Evolutionary conservation across 2,329 filamentous ascomycete species (phyloP), one percentile per base, ranked within the genome.

Genomic region (Aspergillus felis): DNA sequence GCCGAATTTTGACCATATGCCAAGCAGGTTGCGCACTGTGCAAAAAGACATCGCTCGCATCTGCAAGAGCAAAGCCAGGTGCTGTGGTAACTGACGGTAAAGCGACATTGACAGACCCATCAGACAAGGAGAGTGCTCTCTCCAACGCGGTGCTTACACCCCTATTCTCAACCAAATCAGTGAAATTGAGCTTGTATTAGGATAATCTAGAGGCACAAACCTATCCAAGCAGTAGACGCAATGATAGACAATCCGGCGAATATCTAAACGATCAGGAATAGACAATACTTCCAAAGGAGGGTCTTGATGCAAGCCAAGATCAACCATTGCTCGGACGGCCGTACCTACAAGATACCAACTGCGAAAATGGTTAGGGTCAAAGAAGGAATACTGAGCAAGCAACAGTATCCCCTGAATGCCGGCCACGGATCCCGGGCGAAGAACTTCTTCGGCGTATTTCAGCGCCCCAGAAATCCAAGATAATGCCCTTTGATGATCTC

Each of bases 281-380:
- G 87, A 82, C 28, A 85, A 77, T 17, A 88, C 82, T 60, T 88
- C 87, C 56, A 84, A 81, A 0, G 90, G 88, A 3, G 92, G 91
- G 64, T 97, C 93, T 75, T 97, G 93, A 73, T 97, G 94, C 57
- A 95, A 87, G 7, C 94, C 94, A 29, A 97, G 78, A 75, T 99
- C 94, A 24, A 97, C 84, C 68, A 93, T 87, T 5, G 92, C 90
- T 57, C 93, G 86, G 44, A 90, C 90, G 6, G 93, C 92, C 71
- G 94, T 92, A 6, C 93, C 94, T 56, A 97, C 90, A 60, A 97
- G 76, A 62, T 94, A 92, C 92, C 94, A 97, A 66, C 89, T 91
- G 68, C 96, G 92, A 68, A 96, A 97, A 69, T 95, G 91, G 46
- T 87, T 85, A 2, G 93, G 92, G 66, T 97, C 92, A 51, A 96